Conservation (phyloP, 306 rosid genomes). For the Fagus crenata region DNA sequence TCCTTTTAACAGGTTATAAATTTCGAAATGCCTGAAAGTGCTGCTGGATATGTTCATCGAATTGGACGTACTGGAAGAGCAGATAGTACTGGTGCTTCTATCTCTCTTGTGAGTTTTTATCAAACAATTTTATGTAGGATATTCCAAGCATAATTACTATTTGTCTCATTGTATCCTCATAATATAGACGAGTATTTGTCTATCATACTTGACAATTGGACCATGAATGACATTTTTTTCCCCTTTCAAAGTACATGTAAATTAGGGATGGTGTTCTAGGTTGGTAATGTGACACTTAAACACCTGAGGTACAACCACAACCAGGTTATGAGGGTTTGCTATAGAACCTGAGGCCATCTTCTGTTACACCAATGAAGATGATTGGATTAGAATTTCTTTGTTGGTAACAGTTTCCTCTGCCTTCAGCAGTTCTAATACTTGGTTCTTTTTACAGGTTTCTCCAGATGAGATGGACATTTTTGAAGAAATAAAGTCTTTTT, state of each 20-base stretch:
- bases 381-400: neutral
- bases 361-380: neutral
- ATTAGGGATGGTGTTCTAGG: neutral
- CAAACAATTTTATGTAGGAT: neutral
- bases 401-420: neutral
- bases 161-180: neutral
- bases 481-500: conserved; percentile 66
- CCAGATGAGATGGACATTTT: conserved; percentile 76
- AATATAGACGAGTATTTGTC: no score
- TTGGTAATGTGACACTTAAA: no score
- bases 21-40: conserved; percentile 82
- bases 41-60: conserved; percentile 80
- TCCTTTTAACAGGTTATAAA: conserved; percentile 70
- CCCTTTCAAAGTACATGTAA: neutral
- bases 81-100: conserved; percentile 75
- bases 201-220: neutral
- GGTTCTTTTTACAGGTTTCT: conserved; percentile 60
- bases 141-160: neutral
- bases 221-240: neutral
- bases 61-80: conserved; percentile 99
- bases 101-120: conserved; percentile 76
- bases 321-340: neutral
- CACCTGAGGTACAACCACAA: no score
- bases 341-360: neutral
- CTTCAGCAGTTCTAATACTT: conserved; percentile 3